Base-by-base conservation (phyloP, 495 filamentous ascomycete species). In the Acidomyces sp. region DNA sequence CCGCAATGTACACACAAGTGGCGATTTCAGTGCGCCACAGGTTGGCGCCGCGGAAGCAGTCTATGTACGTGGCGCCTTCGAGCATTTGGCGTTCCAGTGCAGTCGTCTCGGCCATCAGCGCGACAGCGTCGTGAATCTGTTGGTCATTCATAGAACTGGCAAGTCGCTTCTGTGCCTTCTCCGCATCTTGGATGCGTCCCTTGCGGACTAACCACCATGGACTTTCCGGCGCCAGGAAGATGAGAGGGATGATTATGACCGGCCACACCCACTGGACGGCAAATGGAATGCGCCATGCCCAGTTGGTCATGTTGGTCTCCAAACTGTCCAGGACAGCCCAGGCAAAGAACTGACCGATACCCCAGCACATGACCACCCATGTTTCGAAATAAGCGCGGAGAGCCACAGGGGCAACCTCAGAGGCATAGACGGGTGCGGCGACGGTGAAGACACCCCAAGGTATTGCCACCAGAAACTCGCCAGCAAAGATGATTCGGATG, bases 401-500 rank as follows among this genome's bases (percentile, higher is more conserved):
- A 6, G 59, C 52, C 17, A 67, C 46, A 2, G 66, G 66, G 17
- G 56, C 55, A 22, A 85, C 78, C 52, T 88, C 82, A 32, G 79
- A 80, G 27, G 81, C 82, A 45, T 86, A 88, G 7, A 4, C 3
- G 7, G 21, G n/a, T 17, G 19, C 19, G 37, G 80, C 15, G 13
- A 12, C 17, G 11, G 39, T 27, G 37, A 41, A 40, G 19, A 84
- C 74, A 46, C 80, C 82, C 80, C 81, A 85, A 27, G 78, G 76
- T 47, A 85, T 74, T 51, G 80, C 80, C 39, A 73, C 76, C 9
- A 87, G 63, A 46, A 86, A 81, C 57, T 85, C 79, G 5, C 71
- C 80, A 7, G 76, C 71, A 12, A 81, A 68, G 12, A 87, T 66
- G 3, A 70, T 62, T 42, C 75, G 64, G 12, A 85, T 69, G 48